A percentile compares a stretch with the other conserved stretches of the same genome.
Conservation (phyloP, 1,284 basidiomycete species). For the Ganoderma sinense region DNA sequence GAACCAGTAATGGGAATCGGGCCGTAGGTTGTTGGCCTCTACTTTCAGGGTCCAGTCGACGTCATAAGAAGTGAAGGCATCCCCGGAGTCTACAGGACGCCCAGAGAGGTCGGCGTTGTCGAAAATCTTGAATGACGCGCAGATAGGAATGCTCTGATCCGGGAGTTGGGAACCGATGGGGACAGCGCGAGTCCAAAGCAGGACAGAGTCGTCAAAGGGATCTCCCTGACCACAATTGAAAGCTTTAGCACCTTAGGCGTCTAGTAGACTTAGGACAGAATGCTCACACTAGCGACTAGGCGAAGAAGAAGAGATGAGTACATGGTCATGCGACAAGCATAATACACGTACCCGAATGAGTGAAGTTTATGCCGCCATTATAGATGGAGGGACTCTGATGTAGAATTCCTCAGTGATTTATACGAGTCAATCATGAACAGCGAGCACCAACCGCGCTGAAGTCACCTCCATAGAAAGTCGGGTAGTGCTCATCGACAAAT, state of each 20-base stretch:
- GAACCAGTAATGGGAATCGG: constrained; percentile 68
- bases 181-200: constrained; percentile 69
- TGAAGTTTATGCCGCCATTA: constrained; percentile 63
- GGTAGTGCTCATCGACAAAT: constrained; percentile 60
- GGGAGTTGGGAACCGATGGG: constrained; percentile 47
- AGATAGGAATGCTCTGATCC: constrained; percentile 64
- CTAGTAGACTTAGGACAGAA: background rate
- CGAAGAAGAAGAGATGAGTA: background rate
- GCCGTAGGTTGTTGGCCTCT: constrained; percentile 58
- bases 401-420: background rate
- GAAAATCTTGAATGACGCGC: constrained; percentile 61
- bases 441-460: constrained; percentile 53
- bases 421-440: too few species aligned
- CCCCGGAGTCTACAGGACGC: constrained; percentile 51
- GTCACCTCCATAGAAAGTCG: constrained; percentile 60
- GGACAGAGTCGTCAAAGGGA: constrained; percentile 64
- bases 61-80: constrained; percentile 68
- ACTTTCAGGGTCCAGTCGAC: constrained; percentile 75
- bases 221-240: constrained; percentile 52
- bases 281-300: constrained; percentile 46
- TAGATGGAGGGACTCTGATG: constrained; percentile 57
- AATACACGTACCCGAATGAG: constrained; percentile 54
- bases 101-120: constrained; percentile 47
- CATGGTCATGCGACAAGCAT: background rate
- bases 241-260: background rate